Evolutionary conservation across 176 grass and related monocot genomes (phyloP).

Genomic region (Phyllostachys edulis): DNA sequence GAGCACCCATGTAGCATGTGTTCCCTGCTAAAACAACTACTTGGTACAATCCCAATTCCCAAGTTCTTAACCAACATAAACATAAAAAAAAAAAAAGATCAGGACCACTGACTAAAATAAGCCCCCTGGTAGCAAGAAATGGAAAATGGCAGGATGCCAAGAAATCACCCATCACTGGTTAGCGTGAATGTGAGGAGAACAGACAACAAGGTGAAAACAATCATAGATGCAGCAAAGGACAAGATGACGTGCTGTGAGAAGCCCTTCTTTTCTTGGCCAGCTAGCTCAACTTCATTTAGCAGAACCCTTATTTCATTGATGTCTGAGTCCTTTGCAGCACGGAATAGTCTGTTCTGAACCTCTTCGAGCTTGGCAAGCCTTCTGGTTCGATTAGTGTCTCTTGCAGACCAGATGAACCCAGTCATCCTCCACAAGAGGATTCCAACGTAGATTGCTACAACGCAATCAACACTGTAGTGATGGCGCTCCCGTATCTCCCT

Average conservation of each 20-base stretch:
- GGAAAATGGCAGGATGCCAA: not conserved
- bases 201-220: conserved; percentile 60
- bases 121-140: not conserved
- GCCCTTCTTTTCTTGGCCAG: conserved; percentile 49
- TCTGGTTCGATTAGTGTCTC: conserved; percentile 42
- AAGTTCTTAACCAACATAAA: not conserved
- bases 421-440: conserved; percentile 83
- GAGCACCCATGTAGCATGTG: not conserved
- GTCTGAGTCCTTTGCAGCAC: conserved; percentile 73
- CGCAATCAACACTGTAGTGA: conserved; percentile 77
- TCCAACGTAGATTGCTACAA: conserved; percentile 85
- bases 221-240: conserved; percentile 48
- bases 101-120: not conserved
- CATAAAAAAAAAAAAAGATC: not conserved
- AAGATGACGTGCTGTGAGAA: conserved; percentile 57
- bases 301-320: conserved; percentile 62
- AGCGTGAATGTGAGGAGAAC: conserved; percentile 67
- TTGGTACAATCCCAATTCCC: not conserved
- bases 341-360: conserved; percentile 53
- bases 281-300: conserved; percentile 72
- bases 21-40: not conserved
- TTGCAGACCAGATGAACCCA: conserved; percentile 69
- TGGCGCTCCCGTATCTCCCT: conserved; percentile 82
- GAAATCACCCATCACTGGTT: conserved; percentile 75
- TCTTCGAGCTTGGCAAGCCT: conserved; percentile 66